Evolutionary conservation across 2,329 filamentous ascomycete species (phyloP).

Genomic region (Cordyceps cateniannulata): DNA sequence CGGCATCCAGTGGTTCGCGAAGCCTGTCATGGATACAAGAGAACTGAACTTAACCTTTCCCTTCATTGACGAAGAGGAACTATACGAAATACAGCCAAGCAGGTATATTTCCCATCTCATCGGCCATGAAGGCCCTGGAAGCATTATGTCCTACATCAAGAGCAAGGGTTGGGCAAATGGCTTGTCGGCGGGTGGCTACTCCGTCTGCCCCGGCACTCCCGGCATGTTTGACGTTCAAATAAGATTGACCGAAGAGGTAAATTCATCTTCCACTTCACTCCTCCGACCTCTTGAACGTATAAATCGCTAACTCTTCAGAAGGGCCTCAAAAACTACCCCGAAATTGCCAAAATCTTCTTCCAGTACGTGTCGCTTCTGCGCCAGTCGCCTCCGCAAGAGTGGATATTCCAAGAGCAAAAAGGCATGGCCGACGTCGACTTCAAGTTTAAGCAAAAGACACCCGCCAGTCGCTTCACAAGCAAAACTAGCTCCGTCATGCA

Average conservation of each 20-base stretch:
- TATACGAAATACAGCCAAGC: slow-evolving; percentile 75
- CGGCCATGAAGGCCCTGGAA: slow-evolving; percentile 87
- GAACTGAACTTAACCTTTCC: slow-evolving; percentile 76
- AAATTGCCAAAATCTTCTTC: slow-evolving; percentile 79
- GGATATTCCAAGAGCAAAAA: slow-evolving; percentile 92
- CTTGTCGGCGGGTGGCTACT: slow-evolving; percentile 68
- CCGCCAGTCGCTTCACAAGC: slow-evolving; percentile 84
- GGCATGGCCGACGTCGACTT: slow-evolving; percentile 89
- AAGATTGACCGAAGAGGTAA: slow-evolving; percentile 73
- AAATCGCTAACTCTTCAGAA: slow-evolving; percentile 20
- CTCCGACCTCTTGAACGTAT: background rate
- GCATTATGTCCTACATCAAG: slow-evolving; percentile 85
- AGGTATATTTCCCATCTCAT: slow-evolving; percentile 84
- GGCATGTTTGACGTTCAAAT: slow-evolving; percentile 75
- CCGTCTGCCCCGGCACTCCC: slow-evolving; percentile 69
- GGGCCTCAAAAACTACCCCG: slow-evolving; percentile 71
- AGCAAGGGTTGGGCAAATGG: slow-evolving; percentile 84
- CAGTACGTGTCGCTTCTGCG: slow-evolving; percentile 85
- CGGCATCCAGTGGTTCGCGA: slow-evolving; percentile 71
- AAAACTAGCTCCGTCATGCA: slow-evolving; percentile 85
- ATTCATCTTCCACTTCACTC: slow-evolving; percentile 12
- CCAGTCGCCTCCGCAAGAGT: slow-evolving; percentile 74
- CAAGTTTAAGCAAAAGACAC: slow-evolving; percentile 88
- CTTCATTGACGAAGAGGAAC: slow-evolving; percentile 74
- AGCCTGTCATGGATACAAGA: slow-evolving; percentile 83